Conservation (phyloP, 345 rosid species). For the Corymbia maculata region DNA sequence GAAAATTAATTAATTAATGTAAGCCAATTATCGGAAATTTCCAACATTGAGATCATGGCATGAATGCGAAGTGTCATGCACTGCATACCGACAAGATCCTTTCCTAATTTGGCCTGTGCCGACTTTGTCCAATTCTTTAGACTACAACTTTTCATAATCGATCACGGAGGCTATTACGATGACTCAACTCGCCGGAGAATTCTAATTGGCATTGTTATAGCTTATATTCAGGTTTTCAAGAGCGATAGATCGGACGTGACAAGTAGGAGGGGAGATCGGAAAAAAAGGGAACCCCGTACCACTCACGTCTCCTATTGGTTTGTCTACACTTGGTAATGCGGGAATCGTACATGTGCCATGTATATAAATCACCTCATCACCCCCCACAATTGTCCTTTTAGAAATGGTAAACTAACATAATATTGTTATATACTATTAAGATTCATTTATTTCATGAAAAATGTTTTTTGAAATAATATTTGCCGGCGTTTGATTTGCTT, state of each 20-base stretch:
- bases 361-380: no score
- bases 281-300: background rate
- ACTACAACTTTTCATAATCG: background rate
- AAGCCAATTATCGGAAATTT: no score
- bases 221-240: background rate
- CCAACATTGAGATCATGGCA: background rate
- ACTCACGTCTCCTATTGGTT: no score
- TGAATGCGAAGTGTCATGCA: background rate
- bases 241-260: background rate
- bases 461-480: no score
- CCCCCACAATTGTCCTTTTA: no score
- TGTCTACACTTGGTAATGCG: no score
- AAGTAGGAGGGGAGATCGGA: background rate
- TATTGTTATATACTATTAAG: no score
- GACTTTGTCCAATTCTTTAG: background rate
- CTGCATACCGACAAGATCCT: background rate
- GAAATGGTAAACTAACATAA: no score
- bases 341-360: no score
- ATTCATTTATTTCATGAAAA: no score
- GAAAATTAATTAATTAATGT: no score
- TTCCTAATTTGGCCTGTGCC: background rate
- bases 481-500: no score
- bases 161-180: background rate
- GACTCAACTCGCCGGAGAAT: background rate
- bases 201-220: background rate